phyloP scores from a whole-genome alignment of 192 early-diverging fungal genomes.

The Rhizophagus sp. region DNA sequence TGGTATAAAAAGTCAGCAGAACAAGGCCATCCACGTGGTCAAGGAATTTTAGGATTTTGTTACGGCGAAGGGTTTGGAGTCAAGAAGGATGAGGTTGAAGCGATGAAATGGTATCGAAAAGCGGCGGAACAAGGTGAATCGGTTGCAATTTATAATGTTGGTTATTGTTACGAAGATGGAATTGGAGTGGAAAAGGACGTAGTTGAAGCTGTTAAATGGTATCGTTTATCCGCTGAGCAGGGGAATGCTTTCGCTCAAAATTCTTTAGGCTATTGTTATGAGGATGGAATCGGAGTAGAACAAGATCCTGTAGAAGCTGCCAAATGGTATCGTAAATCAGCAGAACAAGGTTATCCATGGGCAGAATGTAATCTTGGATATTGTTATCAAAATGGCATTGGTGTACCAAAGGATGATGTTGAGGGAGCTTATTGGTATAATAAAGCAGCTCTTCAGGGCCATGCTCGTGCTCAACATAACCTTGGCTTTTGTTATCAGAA shows the following conservation, averaged over 20 bases:
- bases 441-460: conserved; percentile 67
- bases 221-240: conserved; percentile 60
- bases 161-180: conserved; percentile 67
- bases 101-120: conserved; percentile 66
- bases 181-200: conserved; percentile 58
- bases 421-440: conserved; percentile 65
- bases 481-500: conserved; percentile 88
- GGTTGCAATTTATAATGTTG: conserved; percentile 64
- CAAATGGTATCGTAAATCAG: conserved; percentile 58
- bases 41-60: conserved; percentile 80
- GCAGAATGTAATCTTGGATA: conserved; percentile 80
- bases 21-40: conserved; percentile 60
- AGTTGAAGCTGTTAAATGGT: conserved; percentile 65
- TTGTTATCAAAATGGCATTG: conserved; percentile 70
- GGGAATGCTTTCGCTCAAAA: conserved; percentile 88
- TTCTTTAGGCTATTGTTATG: conserved; percentile 80
- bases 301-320: conserved; percentile 57
- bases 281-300: conserved; percentile 77
- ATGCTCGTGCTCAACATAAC: conserved; percentile 63
- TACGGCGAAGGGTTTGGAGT: conserved; percentile 81
- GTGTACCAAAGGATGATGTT: conserved; percentile 50
- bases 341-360: conserved; percentile 63
- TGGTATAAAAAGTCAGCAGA: conserved; percentile 71
- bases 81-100: conserved; percentile 63
- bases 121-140: conserved; percentile 63